phyloP scores from a whole-genome alignment of 1,284 basidiomycete genomes.

The Leccinum pallidistipes region DNA sequence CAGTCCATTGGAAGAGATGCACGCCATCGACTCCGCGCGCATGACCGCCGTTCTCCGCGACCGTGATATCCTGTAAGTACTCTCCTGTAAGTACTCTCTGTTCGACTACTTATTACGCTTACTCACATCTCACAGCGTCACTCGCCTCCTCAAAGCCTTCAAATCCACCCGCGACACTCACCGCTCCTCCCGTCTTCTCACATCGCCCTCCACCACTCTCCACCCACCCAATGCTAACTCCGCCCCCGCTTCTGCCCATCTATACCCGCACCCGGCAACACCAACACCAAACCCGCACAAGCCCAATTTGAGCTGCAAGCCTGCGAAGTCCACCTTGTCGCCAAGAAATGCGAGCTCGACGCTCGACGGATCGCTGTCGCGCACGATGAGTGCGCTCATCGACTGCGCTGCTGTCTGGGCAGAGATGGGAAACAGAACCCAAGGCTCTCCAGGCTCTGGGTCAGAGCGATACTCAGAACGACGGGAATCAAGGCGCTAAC shows the following conservation, averaged over 20 bases:
- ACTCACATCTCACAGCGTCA: conserved; percentile 46
- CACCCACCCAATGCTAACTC: conserved; percentile 27
- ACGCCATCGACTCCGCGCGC: too few relatives aligned
- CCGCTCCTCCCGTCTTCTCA: conserved; percentile 26
- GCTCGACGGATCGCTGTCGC: conserved; percentile 37
- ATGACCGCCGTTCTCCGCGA: conserved; percentile 53
- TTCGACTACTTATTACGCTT: neutral
- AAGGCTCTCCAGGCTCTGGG: too few relatives aligned
- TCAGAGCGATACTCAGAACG: too few relatives aligned
- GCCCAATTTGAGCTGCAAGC: too few relatives aligned
- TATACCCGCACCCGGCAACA: too few relatives aligned
- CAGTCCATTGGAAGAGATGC: too few relatives aligned
- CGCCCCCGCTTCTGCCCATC: conserved; percentile 13
- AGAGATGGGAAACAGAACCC: too few relatives aligned
- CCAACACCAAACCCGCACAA: too few relatives aligned
- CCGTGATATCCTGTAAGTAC: conserved; percentile 51
- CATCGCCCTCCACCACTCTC: conserved; percentile 32
- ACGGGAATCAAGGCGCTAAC: too few relatives aligned
- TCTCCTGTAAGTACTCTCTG: neutral
- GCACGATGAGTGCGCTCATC: conserved; percentile 4
- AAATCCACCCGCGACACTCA: conserved; percentile 52
- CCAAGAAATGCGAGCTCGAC: too few relatives aligned
- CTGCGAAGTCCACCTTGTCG: too few relatives aligned
- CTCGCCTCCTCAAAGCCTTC: conserved; percentile 73
- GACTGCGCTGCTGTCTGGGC: too few relatives aligned